Evolutionary conservation across 2,329 filamentous ascomycete genomes (phyloP), one percentile per base, ranked within the genome.

Genomic region (Aspergillus latus): DNA sequence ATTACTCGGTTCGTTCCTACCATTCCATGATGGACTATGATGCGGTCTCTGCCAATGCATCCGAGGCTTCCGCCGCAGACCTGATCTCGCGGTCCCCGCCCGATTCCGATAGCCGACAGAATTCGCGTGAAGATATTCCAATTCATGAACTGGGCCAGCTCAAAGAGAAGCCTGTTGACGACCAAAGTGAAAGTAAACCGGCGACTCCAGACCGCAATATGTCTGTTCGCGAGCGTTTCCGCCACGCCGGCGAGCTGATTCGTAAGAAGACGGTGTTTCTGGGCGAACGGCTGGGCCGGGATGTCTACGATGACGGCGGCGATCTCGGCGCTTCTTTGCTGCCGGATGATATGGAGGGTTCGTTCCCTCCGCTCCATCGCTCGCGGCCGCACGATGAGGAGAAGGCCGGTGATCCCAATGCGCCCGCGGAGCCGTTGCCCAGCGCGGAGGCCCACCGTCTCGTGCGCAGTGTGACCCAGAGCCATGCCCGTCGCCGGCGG

Each of bases 381-480:
- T 29, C 29, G 2, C 15, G 4, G 3, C 54, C 63, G 1, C 39
- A 13, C 16, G 60, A 64, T 5, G 64, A 66, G 26, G 64, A 66
- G 8, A 64, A 60, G 4, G 59, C 44, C 10, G 37, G 64, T 40
- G 61, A 57, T 2, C 56, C 65, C 15, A 62, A 63, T 9, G 54
- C 50, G 2, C 60, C 64, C 13, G 42, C 60, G 0, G 58, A 66
- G 51, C 61, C 63, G 3, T 57, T 66, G 1, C 64, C 69, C 7
- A 71, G 67, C 46, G 66, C 72, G 1, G 72, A 74, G 54, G 72
- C 72, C 1, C 72, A 74, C 66, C 69, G 72, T 15, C 64, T 74
- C 1, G 72, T 74, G n/a, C 72, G 72, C 51, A 67, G 63, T 21
- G 66, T 73, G 59, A 73, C 69, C 43, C 64, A 68, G 52, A 55